These are phyloP conservation scores for Penicillium sp. DNA, from an alignment of 2,329 filamentous ascomycete species.

Conservation along the genomic window DNA sequence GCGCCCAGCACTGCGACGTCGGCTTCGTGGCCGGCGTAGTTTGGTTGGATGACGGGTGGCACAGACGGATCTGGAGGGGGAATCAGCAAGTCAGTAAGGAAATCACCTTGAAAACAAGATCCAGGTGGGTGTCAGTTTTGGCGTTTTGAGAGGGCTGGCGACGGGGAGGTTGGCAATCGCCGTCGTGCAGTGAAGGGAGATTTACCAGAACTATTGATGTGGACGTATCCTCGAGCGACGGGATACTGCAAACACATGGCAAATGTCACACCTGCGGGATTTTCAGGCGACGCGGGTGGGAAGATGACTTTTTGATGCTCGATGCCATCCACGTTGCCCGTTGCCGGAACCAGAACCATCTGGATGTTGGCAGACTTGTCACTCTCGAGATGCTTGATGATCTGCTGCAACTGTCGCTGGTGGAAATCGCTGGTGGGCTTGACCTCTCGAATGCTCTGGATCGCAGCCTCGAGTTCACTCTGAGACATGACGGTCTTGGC, in stretches of 20 bases:
- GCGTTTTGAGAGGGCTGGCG: not conserved
- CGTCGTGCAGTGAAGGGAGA: not conserved
- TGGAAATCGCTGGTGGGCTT: slow-evolving; percentile 12
- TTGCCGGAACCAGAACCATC: slow-evolving; percentile 5
- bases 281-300: slow-evolving; percentile 1
- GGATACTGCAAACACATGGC: slow-evolving; percentile 18
- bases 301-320: slow-evolving; percentile 10
- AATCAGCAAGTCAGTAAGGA: not conserved
- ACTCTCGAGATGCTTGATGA: slow-evolving; percentile 8
- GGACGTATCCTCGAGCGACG: slow-evolving; percentile 18
- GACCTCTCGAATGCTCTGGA: slow-evolving; percentile 12
- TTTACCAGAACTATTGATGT: slow-evolving; percentile 12
- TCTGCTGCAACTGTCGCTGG: slow-evolving; percentile 10
- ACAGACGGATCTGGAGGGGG: slow-evolving; percentile 11
- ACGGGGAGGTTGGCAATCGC: no score
- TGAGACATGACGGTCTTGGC: slow-evolving; percentile 9
- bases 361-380: slow-evolving; percentile 13
- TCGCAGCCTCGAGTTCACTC: slow-evolving; percentile 7
- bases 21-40: slow-evolving; percentile 12
- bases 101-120: no score
- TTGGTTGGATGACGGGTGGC: slow-evolving; percentile 14
- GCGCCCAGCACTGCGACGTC: slow-evolving; percentile 17
- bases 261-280: slow-evolving; percentile 9
- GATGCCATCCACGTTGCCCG: slow-evolving; percentile 3
- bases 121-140: no score